phyloP scores from a whole-genome alignment of 1,284 basidiomycete species.

The Anthracocystis panici-leucophaei region DNA sequence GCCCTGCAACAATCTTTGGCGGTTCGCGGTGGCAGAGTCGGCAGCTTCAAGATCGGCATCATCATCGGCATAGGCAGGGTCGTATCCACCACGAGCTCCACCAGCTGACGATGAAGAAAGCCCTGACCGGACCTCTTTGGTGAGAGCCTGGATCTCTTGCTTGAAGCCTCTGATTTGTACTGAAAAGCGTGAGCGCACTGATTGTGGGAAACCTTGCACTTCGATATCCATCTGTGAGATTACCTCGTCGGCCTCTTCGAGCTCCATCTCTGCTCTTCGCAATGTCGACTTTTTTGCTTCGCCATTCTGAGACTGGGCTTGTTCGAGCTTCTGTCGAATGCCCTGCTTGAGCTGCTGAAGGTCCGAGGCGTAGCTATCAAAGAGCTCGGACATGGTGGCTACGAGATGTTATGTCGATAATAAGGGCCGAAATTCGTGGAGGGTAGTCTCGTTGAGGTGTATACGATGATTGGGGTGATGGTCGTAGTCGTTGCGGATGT shows the following conservation, averaged over 20 bases:
- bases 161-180: conserved; percentile 58
- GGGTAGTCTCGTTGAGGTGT: background rate
- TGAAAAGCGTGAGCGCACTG: conserved; percentile 58
- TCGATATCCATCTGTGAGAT: conserved; percentile 98
- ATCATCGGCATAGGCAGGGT: conserved; percentile 37
- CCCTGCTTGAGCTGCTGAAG: conserved; percentile 60
- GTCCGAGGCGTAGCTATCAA: conserved; percentile 67
- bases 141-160: conserved; percentile 56
- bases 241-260: conserved; percentile 98
- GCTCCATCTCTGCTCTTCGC: conserved; percentile 89
- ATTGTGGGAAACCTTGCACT: conserved; percentile 91
- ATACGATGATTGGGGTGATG: background rate
- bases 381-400: conserved; percentile 66
- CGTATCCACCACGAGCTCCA: conserved; percentile 18
- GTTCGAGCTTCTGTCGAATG: conserved; percentile 54
- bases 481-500: background rate
- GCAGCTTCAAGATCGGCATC: conserved; percentile 54
- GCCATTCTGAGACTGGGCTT: conserved; percentile 44
- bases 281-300: conserved; percentile 86
- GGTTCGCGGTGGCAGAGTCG: conserved; percentile 69
- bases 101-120: conserved; percentile 26
- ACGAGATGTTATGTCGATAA: background rate
- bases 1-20: conserved; percentile 67
- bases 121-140: conserved; percentile 40
- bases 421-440: background rate